These are phyloP conservation scores for Ophiostoma fasciatum DNA, from an alignment of 2,329 filamentous ascomycete genomes.

Conservation along the genomic window DNA sequence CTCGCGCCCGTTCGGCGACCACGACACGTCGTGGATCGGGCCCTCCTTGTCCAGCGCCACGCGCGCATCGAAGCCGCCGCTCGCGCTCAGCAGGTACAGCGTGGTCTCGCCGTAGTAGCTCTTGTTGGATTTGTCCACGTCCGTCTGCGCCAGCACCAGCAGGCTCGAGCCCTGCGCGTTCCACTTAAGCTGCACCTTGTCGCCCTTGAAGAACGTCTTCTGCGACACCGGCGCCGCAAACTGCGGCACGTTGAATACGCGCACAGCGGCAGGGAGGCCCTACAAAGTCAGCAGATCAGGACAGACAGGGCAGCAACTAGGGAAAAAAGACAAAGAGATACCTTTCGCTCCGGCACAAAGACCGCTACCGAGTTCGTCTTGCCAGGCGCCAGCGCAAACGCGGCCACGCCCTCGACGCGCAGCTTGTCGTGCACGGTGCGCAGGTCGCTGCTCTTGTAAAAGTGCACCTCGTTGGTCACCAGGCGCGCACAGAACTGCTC, in stretches of 20 bases:
- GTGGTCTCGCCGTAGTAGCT: slow-evolving; percentile 99
- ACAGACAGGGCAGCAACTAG: no score
- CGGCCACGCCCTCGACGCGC: slow-evolving; percentile 73
- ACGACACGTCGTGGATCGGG: slow-evolving; percentile 89
- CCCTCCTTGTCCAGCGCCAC: slow-evolving; percentile 92
- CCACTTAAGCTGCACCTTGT: slow-evolving; percentile 98
- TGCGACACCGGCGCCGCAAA: slow-evolving; percentile 76
- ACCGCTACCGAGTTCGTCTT: slow-evolving; percentile 85
- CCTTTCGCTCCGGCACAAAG: slow-evolving; percentile 92
- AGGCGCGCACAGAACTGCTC: slow-evolving; percentile 85
- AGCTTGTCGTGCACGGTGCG: slow-evolving; percentile 89
- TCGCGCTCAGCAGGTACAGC: slow-evolving; percentile 85
- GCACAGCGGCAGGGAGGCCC: slow-evolving; percentile 87
- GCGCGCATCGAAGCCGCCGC: slow-evolving; percentile 81
- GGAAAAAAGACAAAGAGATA: slow-evolving; percentile 24
- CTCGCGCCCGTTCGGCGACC: slow-evolving; percentile 95
- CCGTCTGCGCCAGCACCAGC: slow-evolving; percentile 90
- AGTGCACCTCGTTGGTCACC: slow-evolving; percentile 95
- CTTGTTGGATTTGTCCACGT: slow-evolving; percentile 96
- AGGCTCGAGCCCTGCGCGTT: slow-evolving; percentile 82
- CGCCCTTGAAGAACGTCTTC: slow-evolving; percentile 98
- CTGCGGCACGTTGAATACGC: slow-evolving; percentile 84
- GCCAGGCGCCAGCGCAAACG: slow-evolving; percentile 82
- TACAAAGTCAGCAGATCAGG: slow-evolving; percentile 23
- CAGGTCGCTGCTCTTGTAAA: slow-evolving; percentile 81